Evolutionary conservation across 2,329 filamentous ascomycete genomes (phyloP).

Genomic region (Fusarium sp.): DNA sequence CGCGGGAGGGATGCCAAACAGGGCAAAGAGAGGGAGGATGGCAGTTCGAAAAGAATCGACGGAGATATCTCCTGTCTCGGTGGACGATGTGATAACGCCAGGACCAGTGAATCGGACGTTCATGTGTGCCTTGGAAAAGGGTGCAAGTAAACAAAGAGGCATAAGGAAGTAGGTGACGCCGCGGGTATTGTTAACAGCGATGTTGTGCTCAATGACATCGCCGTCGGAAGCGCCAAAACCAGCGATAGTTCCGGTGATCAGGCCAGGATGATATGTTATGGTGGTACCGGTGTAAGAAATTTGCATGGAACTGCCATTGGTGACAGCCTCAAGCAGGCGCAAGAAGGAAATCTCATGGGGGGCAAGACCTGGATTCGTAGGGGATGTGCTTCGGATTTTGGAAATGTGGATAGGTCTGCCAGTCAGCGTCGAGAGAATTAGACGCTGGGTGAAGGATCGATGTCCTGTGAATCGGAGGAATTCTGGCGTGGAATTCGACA

Average conservation of each 20-base stretch:
- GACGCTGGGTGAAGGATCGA: slow-evolving; percentile 81
- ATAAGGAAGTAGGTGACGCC: slow-evolving; percentile 93
- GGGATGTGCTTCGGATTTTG: slow-evolving; percentile 87
- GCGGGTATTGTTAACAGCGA: slow-evolving; percentile 79
- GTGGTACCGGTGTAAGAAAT: slow-evolving; percentile 97
- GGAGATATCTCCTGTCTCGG: slow-evolving; percentile 84
- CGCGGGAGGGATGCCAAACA: slow-evolving; percentile 83
- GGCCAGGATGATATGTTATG: slow-evolving; percentile 87
- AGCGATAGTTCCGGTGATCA: slow-evolving; percentile 86
- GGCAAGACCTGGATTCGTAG: slow-evolving; percentile 86
- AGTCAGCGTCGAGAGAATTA: slow-evolving; percentile 90
- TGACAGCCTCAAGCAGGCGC: slow-evolving; percentile 91
- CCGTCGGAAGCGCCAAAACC: slow-evolving; percentile 75
- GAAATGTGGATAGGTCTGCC: slow-evolving; percentile 91
- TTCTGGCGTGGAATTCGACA: slow-evolving; percentile 59
- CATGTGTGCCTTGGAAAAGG: slow-evolving; percentile 90
- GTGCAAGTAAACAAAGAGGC: slow-evolving; percentile 87
- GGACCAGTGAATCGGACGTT: slow-evolving; percentile 91
- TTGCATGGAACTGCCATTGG: slow-evolving; percentile 93
- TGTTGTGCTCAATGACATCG: slow-evolving; percentile 82
- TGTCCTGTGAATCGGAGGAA: slow-evolving; percentile 85
- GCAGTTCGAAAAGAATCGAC: slow-evolving; percentile 95
- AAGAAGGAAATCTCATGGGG: slow-evolving; percentile 96
- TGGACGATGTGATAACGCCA: slow-evolving; percentile 90
- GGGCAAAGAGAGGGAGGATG: slow-evolving; percentile 86